These are phyloP conservation scores for Sanghuangporus weigelae DNA, from an alignment of 1,284 basidiomycete species.

Conservation along the genomic window DNA sequence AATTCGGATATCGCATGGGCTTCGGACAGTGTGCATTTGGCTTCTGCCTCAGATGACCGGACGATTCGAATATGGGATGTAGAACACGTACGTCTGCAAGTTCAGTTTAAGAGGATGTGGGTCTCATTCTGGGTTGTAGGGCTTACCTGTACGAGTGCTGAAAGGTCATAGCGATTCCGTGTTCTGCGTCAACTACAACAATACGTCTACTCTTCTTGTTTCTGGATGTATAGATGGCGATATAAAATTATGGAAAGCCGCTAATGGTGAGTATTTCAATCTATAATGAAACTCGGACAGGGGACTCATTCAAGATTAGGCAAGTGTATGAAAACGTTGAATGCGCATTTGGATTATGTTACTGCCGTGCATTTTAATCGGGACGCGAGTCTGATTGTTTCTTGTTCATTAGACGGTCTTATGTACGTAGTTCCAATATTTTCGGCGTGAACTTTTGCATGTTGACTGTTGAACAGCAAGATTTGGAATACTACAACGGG, in stretches of 20 bases:
- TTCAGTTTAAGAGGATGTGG: neutral
- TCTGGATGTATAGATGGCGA: conserved; percentile 93
- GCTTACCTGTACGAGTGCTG: conserved; percentile 59
- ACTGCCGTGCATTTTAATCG: conserved; percentile 91
- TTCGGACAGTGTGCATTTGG: conserved; percentile 73
- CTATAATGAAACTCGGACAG: neutral
- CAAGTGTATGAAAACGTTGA: conserved; percentile 75
- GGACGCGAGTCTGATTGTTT: conserved; percentile 89
- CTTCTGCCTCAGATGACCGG: conserved; percentile 87
- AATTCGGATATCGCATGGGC: conserved; percentile 89
- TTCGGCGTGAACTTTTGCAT: conserved; percentile 1
- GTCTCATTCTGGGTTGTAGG: conserved; percentile 38
- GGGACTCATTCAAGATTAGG: conserved; percentile 37
- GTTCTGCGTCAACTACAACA: conserved; percentile 89
- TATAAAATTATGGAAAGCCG: conserved; percentile 88
- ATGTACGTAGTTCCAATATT: conserved; percentile 57
- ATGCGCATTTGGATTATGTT: conserved; percentile 93
- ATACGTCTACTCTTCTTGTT: conserved; percentile 80
- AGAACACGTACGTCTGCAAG: conserved; percentile 51
- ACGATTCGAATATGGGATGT: conserved; percentile 85
- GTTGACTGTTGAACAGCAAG: conserved; percentile 51
- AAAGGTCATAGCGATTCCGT: conserved; percentile 86
- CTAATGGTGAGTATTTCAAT: conserved; percentile 47
- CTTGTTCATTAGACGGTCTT: conserved; percentile 86
- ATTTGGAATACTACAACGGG: conserved; percentile 93